Base-by-base conservation (phyloP, 2,329 filamentous ascomycete genomes). In the Cladosporium austrohemisphaericum region DNA sequence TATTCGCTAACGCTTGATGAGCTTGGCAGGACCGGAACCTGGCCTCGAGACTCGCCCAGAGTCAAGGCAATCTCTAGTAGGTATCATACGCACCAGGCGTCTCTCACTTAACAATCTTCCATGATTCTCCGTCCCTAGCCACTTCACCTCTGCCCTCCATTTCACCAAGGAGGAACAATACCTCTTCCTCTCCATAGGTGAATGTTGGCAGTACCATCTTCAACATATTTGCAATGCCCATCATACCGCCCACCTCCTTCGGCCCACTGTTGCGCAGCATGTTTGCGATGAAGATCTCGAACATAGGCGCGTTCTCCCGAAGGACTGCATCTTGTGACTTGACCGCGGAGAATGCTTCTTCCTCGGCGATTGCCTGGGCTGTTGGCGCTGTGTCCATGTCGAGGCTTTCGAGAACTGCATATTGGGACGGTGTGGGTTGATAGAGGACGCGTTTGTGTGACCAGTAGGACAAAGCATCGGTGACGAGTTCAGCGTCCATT, bases 201-300 rank as follows among this genome's bases (percentile, higher is more conserved):
- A 95, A 96, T 2, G 90, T 91, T 0, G 87, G 81, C 45, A 96
- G 83, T 51, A 92, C 79, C 78, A 97, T 92, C 70, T 88, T 89
- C 76, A 98, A 78, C 88, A 97, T 96, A 85, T 91, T 95, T 7
- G 83, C 78, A 56, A 98, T 94, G 52, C 91, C 72, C 43, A 87
- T 84, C 87, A 96, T 93, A 22, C 85, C 81, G 14, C 85, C 85
- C 40, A 66, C 51, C 47, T 62, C 60, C 43, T 62, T 63, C 5
- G 60, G 48, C 8, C 62, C 63, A 59, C 89, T 86, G 67, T 96
- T 96, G 54, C 89, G 96, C 68, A 98, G 73, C 93, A 98, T 97
- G 44, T 88, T 89, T 50, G 90, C 76, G 51, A 98, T 90, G 65
- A 95, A 97, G 61, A 91, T 86, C 81, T 87, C 89, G 68, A 96